Evolutionary conservation across 2,329 filamentous ascomycete species (phyloP), one percentile per base, ranked within the genome.

Genomic region (Monilinia polystroma): DNA sequence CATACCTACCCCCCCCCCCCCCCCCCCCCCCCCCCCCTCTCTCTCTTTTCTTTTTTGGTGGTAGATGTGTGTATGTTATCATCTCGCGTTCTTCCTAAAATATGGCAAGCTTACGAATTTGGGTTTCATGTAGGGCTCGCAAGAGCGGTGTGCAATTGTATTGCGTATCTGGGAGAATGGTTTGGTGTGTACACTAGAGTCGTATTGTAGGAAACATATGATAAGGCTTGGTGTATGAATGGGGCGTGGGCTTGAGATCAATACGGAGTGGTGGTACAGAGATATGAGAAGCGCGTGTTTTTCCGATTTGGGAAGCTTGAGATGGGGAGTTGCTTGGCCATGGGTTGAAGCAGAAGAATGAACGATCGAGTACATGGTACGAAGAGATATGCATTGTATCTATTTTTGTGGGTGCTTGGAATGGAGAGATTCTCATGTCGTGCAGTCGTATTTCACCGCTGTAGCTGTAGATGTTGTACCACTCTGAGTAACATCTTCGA

Each of bases 61-160:
- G 43, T 45, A 18, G 43, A 12, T 45, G 6, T 45, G 23, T 57
- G 18, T 20, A 45, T 58, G 23, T 58, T 20, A 51, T 18, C 29
- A 49, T 51, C 57, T 38, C 29, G 43, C 41, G 26, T 47, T 58
- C 56, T 58, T 58, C 56, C 56, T 18, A 47, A 58, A 32, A 47
- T 26, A 58, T 58, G 32, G 20, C 20, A 38, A 5, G 20, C 16
- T 35, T 51, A 14, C 12, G 41, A 38, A 11, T n/a, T 23, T 49
- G 12, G 47, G 47, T 49, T 18, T 49, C 8, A 7, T 47, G 20
- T 18, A 23, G 29, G 20, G 23, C 47, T 49, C 29, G 26, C 4
- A 45, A 49, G 35, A 26, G 45, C 45, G 58, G 29, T 51, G 45
- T 60, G 29, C 12, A 35, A n/a, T 49, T 35, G 6, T 4, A 5